phyloP scores from a whole-genome alignment of 129 eudicot genomes.

The Rutidosis leptorrhynchoides region DNA sequence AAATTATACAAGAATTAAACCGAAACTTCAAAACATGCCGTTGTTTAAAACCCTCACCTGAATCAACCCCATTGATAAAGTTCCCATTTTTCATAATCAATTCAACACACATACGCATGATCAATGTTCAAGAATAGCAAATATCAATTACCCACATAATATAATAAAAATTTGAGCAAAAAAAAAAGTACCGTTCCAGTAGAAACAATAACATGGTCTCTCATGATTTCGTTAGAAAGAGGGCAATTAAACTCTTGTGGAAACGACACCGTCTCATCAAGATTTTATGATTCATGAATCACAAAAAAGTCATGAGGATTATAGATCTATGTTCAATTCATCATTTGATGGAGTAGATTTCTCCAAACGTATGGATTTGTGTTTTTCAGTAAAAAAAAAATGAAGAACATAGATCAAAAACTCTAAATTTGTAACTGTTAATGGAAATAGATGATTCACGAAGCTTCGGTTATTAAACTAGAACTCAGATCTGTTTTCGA shows the following conservation, averaged over 20 bases:
- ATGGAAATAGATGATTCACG: too few relatives aligned
- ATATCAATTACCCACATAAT: not conserved
- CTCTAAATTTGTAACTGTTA: too few relatives aligned
- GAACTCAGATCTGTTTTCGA: too few relatives aligned
- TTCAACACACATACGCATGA: not conserved
- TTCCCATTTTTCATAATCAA: not conserved
- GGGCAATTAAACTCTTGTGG: conserved; percentile 80
- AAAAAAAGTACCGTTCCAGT: conserved; percentile 70
- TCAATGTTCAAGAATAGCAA: not conserved
- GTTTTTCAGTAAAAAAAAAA: too few relatives aligned
- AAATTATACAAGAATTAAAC: not conserved
- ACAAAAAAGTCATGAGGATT: too few relatives aligned
- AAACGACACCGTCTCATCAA: conserved; percentile 21
- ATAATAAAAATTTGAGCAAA: not conserved
- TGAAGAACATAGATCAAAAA: too few relatives aligned
- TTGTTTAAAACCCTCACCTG: not conserved
- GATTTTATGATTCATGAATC: too few relatives aligned
- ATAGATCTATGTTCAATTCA: too few relatives aligned
- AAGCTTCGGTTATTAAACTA: too few relatives aligned
- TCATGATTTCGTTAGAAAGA: conserved; percentile 73
- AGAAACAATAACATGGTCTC: conserved; percentile 79
- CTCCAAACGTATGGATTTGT: too few relatives aligned
- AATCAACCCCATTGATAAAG: not conserved
- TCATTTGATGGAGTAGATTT: too few relatives aligned
- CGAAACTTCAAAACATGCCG: conserved; percentile 15